Percentiles rank a stretch among this genome's conserved stretches.
Conservation (phyloP, 139 green algal genomes). For the Haematococcus sp. region DNA sequence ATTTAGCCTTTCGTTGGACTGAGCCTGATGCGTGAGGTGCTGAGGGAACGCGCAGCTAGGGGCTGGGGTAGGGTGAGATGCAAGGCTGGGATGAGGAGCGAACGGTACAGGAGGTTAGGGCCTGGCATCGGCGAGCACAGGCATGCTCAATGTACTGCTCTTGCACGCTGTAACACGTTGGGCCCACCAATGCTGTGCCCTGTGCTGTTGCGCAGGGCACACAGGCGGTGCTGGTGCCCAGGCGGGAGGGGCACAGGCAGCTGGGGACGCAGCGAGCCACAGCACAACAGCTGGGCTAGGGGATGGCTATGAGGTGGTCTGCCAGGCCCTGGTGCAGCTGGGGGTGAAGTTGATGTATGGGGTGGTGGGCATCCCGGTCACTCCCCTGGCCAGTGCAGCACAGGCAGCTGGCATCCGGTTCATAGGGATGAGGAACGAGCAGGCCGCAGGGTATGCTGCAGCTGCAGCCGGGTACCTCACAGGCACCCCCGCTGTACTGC, state of each 20-base stretch:
- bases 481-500: slow-evolving; percentile 65
- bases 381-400: slow-evolving; percentile 65
- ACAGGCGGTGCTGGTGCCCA: too few relatives aligned
- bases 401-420: slow-evolving; percentile 77
- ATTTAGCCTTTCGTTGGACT: too few relatives aligned
- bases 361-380: slow-evolving; percentile 85
- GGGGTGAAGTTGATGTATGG: slow-evolving; percentile 76
- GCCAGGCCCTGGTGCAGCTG: slow-evolving; percentile 40
- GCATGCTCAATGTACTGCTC: too few relatives aligned
- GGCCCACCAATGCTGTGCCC: not conserved
- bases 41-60: too few relatives aligned
- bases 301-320: slow-evolving; percentile 50
- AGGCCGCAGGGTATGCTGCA: slow-evolving; percentile 82
- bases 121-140: too few relatives aligned
- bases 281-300: not conserved
- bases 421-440: slow-evolving; percentile 81
- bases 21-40: too few relatives aligned
- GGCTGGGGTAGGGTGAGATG: too few relatives aligned
- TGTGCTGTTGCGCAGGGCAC: not conserved
- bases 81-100: too few relatives aligned
- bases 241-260: not conserved
- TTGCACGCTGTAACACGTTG: too few relatives aligned
- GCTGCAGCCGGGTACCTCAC: slow-evolving; percentile 70
- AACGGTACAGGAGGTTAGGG: too few relatives aligned
- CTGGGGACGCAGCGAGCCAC: not conserved